These are phyloP conservation scores for Malbranchea cinnamomea DNA, from an alignment of 2,329 filamentous ascomycete species.

Conservation along the genomic window DNA sequence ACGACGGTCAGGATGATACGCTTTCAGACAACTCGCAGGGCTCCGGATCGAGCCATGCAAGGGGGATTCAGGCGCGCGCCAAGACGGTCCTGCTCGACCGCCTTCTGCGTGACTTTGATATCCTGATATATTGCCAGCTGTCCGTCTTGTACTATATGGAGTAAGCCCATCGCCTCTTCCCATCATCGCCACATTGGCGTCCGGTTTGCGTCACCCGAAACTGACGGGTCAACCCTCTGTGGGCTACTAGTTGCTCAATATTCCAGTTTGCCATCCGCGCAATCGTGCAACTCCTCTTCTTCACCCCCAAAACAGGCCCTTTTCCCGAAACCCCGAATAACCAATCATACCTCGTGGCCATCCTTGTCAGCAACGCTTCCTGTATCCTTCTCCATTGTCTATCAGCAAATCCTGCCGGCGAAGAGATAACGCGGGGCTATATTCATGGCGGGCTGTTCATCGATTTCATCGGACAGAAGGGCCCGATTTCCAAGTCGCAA, in stretches of 20 bases:
- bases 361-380: conserved; percentile 39
- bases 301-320: conserved; percentile 43
- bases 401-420: conserved; percentile 35
- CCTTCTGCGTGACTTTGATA: conserved; percentile 42
- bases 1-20: conserved; percentile 11
- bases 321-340: conserved; percentile 35
- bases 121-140: conserved; percentile 46
- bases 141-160: conserved; percentile 49
- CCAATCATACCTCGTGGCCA: conserved; percentile 38
- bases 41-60: conserved; percentile 15
- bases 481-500: conserved; percentile 38
- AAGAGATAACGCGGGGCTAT: conserved; percentile 38
- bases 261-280: conserved; percentile 41
- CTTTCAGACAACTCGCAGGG: conserved; percentile 1
- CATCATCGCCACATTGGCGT: conserved; percentile 1
- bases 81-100: conserved; percentile 38
- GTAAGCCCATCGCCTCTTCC: conserved; percentile 24
- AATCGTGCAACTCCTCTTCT: conserved; percentile 41
- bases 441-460: conserved; percentile 48
- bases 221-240: conserved; percentile 1
- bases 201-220: conserved; percentile 1
- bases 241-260: conserved; percentile 38
- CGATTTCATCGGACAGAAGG: conserved; percentile 49
- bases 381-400: conserved; percentile 44
- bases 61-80: conserved; percentile 22